Conservation (phyloP, 2,329 filamentous ascomycete genomes). For the Phoma sp. region DNA sequence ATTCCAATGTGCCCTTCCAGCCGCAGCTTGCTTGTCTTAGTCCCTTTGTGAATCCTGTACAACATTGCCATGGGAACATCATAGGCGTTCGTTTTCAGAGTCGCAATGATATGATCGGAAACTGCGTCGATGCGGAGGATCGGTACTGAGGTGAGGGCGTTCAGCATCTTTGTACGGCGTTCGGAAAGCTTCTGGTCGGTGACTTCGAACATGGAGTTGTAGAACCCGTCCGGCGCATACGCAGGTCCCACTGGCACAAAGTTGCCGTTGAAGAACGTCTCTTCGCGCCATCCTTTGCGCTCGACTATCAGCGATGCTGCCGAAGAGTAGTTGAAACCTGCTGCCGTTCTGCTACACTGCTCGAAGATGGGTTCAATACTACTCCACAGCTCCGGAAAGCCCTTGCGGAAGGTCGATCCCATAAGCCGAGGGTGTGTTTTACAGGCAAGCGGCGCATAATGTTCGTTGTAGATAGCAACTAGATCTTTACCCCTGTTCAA, state of each 20-base stretch:
- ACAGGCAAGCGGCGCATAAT: constrained; percentile 36
- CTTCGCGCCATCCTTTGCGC: constrained; percentile 38
- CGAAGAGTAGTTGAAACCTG: constrained; percentile 35
- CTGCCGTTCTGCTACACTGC: constrained; percentile 28
- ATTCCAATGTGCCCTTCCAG: constrained; percentile 39
- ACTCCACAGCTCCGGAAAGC: constrained; percentile 40
- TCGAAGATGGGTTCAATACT: constrained; percentile 34
- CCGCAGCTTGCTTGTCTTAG: constrained; percentile 19
- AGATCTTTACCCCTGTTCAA: constrained; percentile 32
- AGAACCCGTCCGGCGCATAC: constrained; percentile 39
- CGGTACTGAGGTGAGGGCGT: constrained; percentile 37
- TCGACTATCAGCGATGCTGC: constrained; percentile 33
- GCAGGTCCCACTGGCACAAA: constrained; percentile 41
- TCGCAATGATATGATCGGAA: constrained; percentile 37
- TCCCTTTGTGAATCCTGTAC: constrained; percentile 30
- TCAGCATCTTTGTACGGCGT: constrained; percentile 41
- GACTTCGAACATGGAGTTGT: constrained; percentile 42
- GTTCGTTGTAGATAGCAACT: constrained; percentile 45
- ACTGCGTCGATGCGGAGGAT: constrained; percentile 27
- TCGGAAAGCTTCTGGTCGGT: constrained; percentile 41
- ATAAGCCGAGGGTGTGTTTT: constrained; percentile 40
- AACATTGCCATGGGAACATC: constrained; percentile 43
- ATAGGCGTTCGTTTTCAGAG: constrained; percentile 33
- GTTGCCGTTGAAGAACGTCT: constrained; percentile 42
- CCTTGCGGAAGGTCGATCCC: constrained; percentile 36